Conservation (phyloP, 2,329 filamentous ascomycete species). For the Cladosporium sp. region DNA sequence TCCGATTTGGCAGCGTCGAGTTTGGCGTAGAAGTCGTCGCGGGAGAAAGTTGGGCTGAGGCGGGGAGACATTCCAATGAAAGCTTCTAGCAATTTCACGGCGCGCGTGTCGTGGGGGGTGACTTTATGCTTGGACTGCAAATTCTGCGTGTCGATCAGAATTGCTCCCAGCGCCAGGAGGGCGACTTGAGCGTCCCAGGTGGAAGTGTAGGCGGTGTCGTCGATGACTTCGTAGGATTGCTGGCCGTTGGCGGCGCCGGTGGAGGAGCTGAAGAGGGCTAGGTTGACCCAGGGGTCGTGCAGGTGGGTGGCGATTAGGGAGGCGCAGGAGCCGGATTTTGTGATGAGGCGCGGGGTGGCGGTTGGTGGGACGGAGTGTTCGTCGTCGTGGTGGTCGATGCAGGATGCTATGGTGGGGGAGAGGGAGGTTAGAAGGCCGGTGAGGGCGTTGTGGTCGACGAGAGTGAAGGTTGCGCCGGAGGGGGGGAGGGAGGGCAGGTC, state of each 20-base stretch:
- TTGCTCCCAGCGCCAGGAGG: constrained; percentile 61
- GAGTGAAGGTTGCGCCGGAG: constrained; percentile 60
- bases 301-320: constrained; percentile 63
- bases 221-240: constrained; percentile 34
- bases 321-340: constrained; percentile 66
- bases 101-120: constrained; percentile 55
- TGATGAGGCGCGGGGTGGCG: constrained; percentile 55
- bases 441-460: constrained; percentile 76
- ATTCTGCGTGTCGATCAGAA: constrained; percentile 69
- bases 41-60: constrained; percentile 44
- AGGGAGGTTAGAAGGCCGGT: constrained; percentile 53
- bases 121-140: constrained; percentile 58
- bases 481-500: constrained; percentile 45
- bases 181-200: constrained; percentile 57
- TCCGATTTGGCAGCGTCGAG: constrained; percentile 64
- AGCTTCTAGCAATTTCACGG: constrained; percentile 56
- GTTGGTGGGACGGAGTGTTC: constrained; percentile 52
- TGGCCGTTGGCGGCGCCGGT: constrained; percentile 36
- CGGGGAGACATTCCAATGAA: constrained; percentile 40
- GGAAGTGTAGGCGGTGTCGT: constrained; percentile 33
- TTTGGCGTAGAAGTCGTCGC: constrained; percentile 53
- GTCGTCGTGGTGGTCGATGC: constrained; percentile 76
- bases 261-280: constrained; percentile 39
- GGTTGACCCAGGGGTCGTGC: constrained; percentile 52
- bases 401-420: constrained; percentile 45